Evolutionary conservation across 495 filamentous ascomycete species (phyloP).

Genomic region (Penicillium desertorum): DNA sequence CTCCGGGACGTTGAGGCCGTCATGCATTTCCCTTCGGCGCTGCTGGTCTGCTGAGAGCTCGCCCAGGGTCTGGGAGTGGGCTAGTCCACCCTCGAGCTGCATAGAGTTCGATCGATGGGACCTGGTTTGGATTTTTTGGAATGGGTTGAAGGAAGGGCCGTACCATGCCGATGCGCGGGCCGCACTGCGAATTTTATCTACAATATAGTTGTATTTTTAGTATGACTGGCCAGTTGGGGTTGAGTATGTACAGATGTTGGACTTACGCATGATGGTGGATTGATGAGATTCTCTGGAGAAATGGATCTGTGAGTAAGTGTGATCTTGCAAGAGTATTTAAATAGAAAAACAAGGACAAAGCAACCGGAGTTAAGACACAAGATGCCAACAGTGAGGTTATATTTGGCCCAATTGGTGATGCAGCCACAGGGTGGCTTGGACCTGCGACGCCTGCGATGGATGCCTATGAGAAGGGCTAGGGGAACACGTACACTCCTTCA

Average conservation of each 20-base stretch:
- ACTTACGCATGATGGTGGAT: constrained; percentile 9
- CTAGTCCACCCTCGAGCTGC: constrained; percentile 31
- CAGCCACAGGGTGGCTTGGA: constrained; percentile 6
- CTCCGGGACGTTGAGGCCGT: constrained; percentile 28
- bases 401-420: neutral
- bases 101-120: constrained; percentile 32
- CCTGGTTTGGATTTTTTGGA: constrained; percentile 38
- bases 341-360: neutral
- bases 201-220: constrained; percentile 7
- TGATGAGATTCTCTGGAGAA: neutral
- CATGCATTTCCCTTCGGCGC: constrained; percentile 31
- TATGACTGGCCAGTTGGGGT: neutral
- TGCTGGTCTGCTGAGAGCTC: constrained; percentile 32
- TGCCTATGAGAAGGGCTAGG: constrained; percentile 1
- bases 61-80: constrained; percentile 23
- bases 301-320: constrained; percentile 1
- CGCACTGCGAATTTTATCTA: constrained; percentile 48
- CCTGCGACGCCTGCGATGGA: neutral
- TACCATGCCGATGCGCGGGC: constrained; percentile 51
- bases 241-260: neutral
- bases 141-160: constrained; percentile 50
- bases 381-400: neutral
- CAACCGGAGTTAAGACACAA: neutral
- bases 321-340: neutral
- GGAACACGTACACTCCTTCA: constrained; percentile 8